A percentile compares a stretch with the other conserved stretches of the same genome.
phyloP scores from a whole-genome alignment of 768 basidiomycete species.

The Lepiota venenata region DNA sequence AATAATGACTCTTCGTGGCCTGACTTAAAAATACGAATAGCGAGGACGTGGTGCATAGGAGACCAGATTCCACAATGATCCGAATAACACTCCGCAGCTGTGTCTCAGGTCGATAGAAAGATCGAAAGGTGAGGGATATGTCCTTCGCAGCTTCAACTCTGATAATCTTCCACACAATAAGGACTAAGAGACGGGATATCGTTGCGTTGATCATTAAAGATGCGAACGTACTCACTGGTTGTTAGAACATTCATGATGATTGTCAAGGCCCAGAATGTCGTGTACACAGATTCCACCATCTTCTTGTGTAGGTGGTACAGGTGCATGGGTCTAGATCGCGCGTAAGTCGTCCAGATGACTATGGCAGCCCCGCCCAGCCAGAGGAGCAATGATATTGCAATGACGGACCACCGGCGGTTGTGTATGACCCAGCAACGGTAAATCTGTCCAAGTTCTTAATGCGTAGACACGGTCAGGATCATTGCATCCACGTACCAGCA shows the following conservation, averaged over 20 bases:
- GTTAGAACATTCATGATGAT: slow-evolving; percentile 3
- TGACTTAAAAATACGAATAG: not conserved
- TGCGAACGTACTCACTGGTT: not conserved
- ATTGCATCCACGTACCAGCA: not conserved
- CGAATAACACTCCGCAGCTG: not conserved
- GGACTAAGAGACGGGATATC: not conserved
- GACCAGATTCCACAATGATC: not conserved
- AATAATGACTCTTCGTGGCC: not conserved
- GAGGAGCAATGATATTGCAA: not conserved
- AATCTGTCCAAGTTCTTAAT: not conserved
- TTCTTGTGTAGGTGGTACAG: not conserved
- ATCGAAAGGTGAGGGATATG: not conserved
- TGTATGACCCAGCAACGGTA: slow-evolving; percentile 1
- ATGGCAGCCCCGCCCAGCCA: not conserved
- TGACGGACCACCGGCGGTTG: no score
- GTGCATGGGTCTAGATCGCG: not conserved
- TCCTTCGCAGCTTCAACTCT: not conserved
- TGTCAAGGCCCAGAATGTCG: not conserved
- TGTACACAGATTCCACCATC: not conserved
- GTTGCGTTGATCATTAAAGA: not conserved
- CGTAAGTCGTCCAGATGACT: not conserved
- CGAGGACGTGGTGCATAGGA: not conserved
- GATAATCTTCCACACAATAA: not conserved
- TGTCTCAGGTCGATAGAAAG: not conserved
- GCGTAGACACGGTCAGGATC: not conserved